Conservation (phyloP, 2,329 filamentous ascomycete species). For the Zasmidium angulare region DNA sequence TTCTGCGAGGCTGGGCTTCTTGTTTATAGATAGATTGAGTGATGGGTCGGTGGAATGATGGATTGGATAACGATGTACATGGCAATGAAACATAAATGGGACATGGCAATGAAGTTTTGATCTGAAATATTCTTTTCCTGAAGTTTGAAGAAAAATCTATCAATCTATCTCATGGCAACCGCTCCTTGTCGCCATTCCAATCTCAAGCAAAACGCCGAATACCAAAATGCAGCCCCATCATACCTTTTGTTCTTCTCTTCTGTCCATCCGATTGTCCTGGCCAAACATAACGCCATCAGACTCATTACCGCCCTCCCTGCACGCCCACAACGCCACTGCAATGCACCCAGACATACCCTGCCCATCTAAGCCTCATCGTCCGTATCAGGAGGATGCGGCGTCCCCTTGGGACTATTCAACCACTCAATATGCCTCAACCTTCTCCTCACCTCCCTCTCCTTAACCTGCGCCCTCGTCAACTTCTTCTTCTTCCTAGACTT, state of each 20-base stretch:
- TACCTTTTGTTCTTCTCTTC: no score
- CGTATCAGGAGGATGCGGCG: slow-evolving; percentile 72
- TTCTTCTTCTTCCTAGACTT: slow-evolving; percentile 95
- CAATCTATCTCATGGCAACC: no score
- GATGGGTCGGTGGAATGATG: background rate
- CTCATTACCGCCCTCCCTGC: background rate
- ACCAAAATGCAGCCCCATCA: no score
- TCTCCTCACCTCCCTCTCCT: slow-evolving; percentile 86
- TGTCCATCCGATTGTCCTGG: no score
- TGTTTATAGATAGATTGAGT: background rate
- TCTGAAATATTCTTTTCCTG: no score
- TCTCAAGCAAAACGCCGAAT: no score
- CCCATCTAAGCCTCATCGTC: slow-evolving; percentile 64
- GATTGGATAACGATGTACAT: background rate
- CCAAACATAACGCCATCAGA: no score
- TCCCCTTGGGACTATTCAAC: slow-evolving; percentile 72
- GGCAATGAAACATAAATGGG: background rate
- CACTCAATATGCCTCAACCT: slow-evolving; percentile 78
- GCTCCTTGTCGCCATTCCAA: no score
- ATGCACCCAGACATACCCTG: background rate
- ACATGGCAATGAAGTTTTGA: no score
- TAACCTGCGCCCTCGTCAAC: slow-evolving; percentile 93
- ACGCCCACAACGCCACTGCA: slow-evolving; percentile 11
- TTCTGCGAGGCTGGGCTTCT: background rate
- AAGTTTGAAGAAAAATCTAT: no score